These are phyloP conservation scores for Scopulariopsis brevicaulis DNA, from an alignment of 2,329 filamentous ascomycete genomes.

Conservation along the genomic window DNA sequence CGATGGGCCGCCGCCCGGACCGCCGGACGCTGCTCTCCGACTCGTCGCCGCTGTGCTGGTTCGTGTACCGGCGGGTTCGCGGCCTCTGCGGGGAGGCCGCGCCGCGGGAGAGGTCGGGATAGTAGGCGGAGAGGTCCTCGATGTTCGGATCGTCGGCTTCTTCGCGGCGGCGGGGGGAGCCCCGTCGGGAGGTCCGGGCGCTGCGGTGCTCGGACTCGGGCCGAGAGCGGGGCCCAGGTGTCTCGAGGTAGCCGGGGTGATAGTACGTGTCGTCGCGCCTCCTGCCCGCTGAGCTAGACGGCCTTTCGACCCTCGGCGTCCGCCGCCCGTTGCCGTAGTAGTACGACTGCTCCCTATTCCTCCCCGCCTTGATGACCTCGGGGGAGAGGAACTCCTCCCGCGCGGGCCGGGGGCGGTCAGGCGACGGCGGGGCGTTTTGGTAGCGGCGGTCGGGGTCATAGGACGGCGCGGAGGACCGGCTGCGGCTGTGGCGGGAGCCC, in stretches of 20 bases:
- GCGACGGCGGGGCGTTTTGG: neutral
- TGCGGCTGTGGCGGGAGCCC: neutral
- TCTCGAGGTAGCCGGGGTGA: constrained; percentile 9
- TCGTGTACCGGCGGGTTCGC: neutral
- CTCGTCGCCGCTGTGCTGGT: neutral
- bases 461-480: constrained; percentile 1
- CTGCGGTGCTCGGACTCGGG: constrained; percentile 6
- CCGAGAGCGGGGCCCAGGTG: constrained; percentile 13
- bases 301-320: neutral
- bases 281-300: neutral
- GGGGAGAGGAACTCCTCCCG: constrained; percentile 30
- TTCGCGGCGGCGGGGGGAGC: constrained; percentile 1
- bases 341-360: constrained; percentile 30
- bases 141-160: neutral
- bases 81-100: neutral
- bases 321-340: constrained; percentile 9
- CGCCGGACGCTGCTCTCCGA: neutral
- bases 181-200: neutral
- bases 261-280: neutral
- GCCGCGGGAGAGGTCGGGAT: neutral
- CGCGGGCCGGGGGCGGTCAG: neutral
- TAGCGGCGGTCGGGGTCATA: neutral
- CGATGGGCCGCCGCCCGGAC: neutral
- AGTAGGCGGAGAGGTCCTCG: neutral
- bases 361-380: constrained; percentile 26